Conservation (phyloP, 2,329 filamentous ascomycete species). For the Davidsoniella neocaledoniae region DNA sequence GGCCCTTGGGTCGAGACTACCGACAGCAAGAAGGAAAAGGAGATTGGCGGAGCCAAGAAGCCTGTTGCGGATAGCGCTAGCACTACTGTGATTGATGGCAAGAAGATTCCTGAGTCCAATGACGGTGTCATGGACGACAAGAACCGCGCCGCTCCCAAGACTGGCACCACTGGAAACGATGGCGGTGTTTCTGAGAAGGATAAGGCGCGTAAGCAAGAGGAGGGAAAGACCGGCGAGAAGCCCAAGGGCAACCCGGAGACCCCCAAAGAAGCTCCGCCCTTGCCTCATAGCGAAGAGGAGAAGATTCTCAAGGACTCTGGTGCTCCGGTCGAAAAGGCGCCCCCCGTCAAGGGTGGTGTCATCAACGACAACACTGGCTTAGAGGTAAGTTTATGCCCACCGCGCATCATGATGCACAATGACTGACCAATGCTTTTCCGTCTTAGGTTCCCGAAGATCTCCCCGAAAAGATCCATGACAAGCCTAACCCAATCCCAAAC, state of each 20-base stretch:
- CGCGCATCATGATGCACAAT: too few species aligned
- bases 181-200: constrained; percentile 80
- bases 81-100: constrained; percentile 38
- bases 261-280: constrained; percentile 69
- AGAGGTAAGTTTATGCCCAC: constrained; percentile 32
- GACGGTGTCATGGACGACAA: constrained; percentile 92
- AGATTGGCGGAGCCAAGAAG: constrained; percentile 19
- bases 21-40: constrained; percentile 20
- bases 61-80: constrained; percentile 26
- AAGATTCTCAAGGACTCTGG: constrained; percentile 32
- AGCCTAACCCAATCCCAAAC: constrained; percentile 51
- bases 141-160: constrained; percentile 54
- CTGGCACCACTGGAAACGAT: constrained; percentile 76
- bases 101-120: constrained; percentile 44
- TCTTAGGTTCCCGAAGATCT: constrained; percentile 66
- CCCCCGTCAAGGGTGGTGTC: constrained; percentile 11
- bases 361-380: constrained; percentile 24
- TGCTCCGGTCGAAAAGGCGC: constrained; percentile 18
- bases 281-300: constrained; percentile 67
- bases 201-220: constrained; percentile 54
- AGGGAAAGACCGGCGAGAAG: constrained; percentile 47
- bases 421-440: background rate
- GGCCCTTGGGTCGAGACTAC: constrained; percentile 57
- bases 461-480: constrained; percentile 60
- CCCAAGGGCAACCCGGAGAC: constrained; percentile 60